A percentile compares a stretch with the other conserved stretches of the same genome.
Conservation (phyloP, 2,329 filamentous ascomycete genomes). For the Monosporascus sp. region DNA sequence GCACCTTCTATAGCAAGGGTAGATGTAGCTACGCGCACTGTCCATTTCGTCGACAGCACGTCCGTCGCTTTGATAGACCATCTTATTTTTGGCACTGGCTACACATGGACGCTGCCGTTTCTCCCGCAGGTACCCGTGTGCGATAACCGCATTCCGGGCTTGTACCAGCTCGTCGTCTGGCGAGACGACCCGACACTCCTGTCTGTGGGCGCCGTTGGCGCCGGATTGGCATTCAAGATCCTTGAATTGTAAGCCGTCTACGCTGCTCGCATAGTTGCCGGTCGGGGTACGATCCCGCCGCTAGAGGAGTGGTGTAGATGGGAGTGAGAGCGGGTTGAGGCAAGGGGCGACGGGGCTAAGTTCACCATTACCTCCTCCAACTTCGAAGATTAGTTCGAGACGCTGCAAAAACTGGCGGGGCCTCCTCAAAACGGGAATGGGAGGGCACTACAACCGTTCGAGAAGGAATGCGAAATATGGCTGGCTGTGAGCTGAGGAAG, state of each 20-base stretch:
- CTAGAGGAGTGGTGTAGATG: conserved; percentile 46
- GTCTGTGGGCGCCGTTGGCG: conserved; percentile 54
- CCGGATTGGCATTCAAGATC: conserved; percentile 61
- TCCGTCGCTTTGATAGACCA: conserved; percentile 50
- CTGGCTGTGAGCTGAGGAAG: conserved; percentile 51
- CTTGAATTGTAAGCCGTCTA: conserved; percentile 66
- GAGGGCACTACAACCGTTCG: conserved; percentile 39
- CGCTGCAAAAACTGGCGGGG: conserved; percentile 44
- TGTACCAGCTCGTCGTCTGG: conserved; percentile 57
- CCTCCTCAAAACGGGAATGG: conserved; percentile 38
- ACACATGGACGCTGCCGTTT: conserved; percentile 60
- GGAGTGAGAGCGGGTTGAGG: conserved; percentile 51
- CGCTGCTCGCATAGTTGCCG: conserved; percentile 53
- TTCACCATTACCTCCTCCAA: conserved; percentile 57
- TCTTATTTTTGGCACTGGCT: conserved; percentile 64
- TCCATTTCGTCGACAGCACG: conserved; percentile 53
- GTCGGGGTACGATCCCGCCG: conserved; percentile 45
- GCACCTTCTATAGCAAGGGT: conserved; percentile 43
- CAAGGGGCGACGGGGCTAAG: conserved; percentile 49
- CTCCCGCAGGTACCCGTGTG: conserved; percentile 45
- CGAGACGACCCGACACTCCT: conserved; percentile 48
- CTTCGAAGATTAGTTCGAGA: conserved; percentile 62
- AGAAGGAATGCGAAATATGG: conserved; percentile 43
- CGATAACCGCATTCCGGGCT: conserved; percentile 50
- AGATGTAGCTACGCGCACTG: conserved; percentile 32